Evolutionary conservation across 768 basidiomycete genomes (phyloP).

Genomic region (Cystofilobasidium ferigula): DNA sequence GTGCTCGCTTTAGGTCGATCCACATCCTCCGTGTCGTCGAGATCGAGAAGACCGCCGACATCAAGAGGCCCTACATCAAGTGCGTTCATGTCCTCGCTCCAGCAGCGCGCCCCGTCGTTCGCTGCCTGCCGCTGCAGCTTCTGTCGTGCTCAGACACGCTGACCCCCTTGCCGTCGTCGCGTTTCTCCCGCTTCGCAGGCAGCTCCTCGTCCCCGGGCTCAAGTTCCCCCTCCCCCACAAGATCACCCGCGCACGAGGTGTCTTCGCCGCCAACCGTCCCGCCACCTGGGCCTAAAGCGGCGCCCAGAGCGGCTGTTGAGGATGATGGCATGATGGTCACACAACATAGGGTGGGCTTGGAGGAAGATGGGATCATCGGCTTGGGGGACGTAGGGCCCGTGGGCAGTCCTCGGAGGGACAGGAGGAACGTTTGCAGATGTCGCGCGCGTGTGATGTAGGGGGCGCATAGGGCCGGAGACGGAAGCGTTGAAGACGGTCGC

Average conservation of each 20-base stretch:
- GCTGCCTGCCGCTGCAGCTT: no score
- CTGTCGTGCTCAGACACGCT: no score
- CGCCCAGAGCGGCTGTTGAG: no score
- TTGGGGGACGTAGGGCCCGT: no score
- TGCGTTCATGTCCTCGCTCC: background rate
- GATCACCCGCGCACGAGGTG: slow-evolving; percentile 36
- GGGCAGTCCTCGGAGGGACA: no score
- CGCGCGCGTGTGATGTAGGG: no score
- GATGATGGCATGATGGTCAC: no score
- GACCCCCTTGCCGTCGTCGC: background rate
- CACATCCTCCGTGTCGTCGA: slow-evolving; percentile 59
- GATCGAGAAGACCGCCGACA: slow-evolving; percentile 78
- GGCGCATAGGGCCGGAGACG: no score
- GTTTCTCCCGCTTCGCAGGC: slow-evolving; percentile 73
- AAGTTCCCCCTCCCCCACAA: slow-evolving; percentile 88
- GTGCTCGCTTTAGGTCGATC: slow-evolving; percentile 97
- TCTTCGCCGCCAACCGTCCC: slow-evolving; percentile 28
- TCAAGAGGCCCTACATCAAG: slow-evolving; percentile 59
- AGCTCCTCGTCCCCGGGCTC: slow-evolving; percentile 76
- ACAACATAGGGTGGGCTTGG: no score
- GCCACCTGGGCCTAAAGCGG: slow-evolving; percentile 26
- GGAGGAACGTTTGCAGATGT: no score
- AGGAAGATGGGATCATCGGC: no score
- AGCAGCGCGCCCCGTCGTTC: background rate
- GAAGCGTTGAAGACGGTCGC: no score